A percentile compares a stretch with the other conserved stretches of the same genome.
Conservation (phyloP, 805 yeast genomes). For the Wickerhamomyces bisporus region DNA sequence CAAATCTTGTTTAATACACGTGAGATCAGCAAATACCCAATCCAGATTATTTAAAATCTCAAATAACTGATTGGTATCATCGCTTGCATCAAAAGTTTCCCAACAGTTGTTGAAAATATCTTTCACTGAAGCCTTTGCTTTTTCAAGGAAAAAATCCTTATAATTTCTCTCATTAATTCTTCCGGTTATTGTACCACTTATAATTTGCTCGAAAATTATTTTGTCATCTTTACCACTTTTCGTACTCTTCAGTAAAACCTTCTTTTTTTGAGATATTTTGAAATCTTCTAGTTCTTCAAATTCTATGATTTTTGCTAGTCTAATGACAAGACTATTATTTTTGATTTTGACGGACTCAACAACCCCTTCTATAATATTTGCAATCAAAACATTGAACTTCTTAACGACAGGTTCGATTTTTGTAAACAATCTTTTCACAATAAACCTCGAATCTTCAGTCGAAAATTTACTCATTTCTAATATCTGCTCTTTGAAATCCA, state of each 20-base stretch:
- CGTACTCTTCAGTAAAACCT: slow-evolving; percentile 26
- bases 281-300: slow-evolving; percentile 76
- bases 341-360: slow-evolving; percentile 71
- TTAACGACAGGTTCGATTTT: slow-evolving; percentile 38
- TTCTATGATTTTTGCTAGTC: slow-evolving; percentile 73
- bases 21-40: slow-evolving; percentile 81
- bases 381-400: slow-evolving; percentile 60
- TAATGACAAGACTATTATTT: slow-evolving; percentile 61
- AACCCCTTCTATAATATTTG: slow-evolving; percentile 59
- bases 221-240: slow-evolving; percentile 23
- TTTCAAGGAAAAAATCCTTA: slow-evolving; percentile 51
- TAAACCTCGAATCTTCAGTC: slow-evolving; percentile 62
- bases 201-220: slow-evolving; percentile 31
- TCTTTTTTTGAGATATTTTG: slow-evolving; percentile 36
- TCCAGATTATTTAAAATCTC: slow-evolving; percentile 64
- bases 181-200: slow-evolving; percentile 36
- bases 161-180: slow-evolving; percentile 53
- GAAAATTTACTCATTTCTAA: slow-evolving; percentile 45
- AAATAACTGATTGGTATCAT: slow-evolving; percentile 33
- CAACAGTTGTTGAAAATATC: slow-evolving; percentile 67
- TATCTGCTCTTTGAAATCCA: slow-evolving; percentile 78
- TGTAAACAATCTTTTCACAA: slow-evolving; percentile 51
- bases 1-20: slow-evolving; percentile 56
- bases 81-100: slow-evolving; percentile 43
- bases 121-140: slow-evolving; percentile 52